Conservation (phyloP, 1,284 basidiomycete species). For the Nidula niveotomentosa region DNA sequence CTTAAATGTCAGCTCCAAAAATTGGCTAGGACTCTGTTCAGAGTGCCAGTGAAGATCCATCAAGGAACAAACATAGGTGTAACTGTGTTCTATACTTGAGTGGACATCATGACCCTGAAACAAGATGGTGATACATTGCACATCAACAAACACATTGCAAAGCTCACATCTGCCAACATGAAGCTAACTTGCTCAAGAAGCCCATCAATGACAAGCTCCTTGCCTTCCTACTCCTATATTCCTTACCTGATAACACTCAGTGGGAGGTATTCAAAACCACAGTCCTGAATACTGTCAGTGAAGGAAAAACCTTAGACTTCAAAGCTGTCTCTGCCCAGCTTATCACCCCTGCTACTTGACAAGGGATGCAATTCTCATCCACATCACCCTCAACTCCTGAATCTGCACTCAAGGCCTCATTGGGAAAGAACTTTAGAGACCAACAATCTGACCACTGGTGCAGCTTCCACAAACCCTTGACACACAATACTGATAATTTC, state of each 20-base stretch:
- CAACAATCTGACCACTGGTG: too few relatives aligned
- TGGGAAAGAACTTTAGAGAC: too few relatives aligned
- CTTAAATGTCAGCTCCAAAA: background rate
- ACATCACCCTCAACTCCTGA: background rate
- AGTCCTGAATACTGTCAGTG: background rate
- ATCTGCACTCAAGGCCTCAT: background rate
- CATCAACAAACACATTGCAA: constrained; percentile 6
- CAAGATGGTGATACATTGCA: constrained; percentile 2
- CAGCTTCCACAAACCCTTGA: background rate
- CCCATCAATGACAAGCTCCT: constrained; percentile 5
- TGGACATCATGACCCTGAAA: constrained; percentile 6
- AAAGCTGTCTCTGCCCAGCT: too few relatives aligned
- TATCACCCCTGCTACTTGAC: background rate
- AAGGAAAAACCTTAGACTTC: background rate
- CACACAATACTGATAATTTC: constrained; percentile 1
- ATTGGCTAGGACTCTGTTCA: constrained; percentile 1
- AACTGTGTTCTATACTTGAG: constrained; percentile 6
- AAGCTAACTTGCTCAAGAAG: constrained; percentile 9
- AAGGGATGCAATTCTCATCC: background rate
- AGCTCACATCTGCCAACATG: constrained; percentile 1
- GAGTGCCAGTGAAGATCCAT: constrained; percentile 4
- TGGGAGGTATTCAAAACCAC: background rate
- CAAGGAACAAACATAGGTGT: constrained; percentile 8
- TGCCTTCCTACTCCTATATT: constrained; percentile 6
- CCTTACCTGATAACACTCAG: background rate